phyloP scores from a whole-genome alignment of 495 filamentous ascomycete genomes.

The Bacidia gigantensis region DNA sequence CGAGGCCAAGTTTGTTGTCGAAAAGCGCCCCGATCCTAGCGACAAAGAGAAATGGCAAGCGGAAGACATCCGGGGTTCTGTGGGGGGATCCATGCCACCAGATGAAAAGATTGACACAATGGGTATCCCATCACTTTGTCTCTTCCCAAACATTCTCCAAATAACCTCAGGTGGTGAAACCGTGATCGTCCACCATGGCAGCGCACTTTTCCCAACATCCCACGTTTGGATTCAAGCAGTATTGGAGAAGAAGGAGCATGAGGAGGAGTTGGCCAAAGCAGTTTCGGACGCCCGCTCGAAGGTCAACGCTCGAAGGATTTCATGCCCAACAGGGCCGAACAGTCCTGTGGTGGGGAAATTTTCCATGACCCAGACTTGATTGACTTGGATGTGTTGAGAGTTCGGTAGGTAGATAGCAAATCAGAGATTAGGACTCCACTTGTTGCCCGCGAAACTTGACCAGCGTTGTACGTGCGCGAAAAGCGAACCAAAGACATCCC shows the following conservation, averaged over 20 bases:
- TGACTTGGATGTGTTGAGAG: slow-evolving; percentile 1
- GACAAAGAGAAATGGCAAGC: slow-evolving; percentile 7
- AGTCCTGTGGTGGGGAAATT: slow-evolving; percentile 6
- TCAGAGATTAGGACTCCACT: background rate
- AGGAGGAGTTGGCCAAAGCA: slow-evolving; percentile 10
- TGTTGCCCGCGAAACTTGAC: slow-evolving; percentile 1
- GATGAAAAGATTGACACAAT: slow-evolving; percentile 8
- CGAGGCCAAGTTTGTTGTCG: slow-evolving; percentile 7
- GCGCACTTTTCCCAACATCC: slow-evolving; percentile 11
- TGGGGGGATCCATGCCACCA: background rate
- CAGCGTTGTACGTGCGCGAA: slow-evolving; percentile 2
- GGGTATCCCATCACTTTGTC: slow-evolving; percentile 5
- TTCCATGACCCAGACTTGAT: slow-evolving; percentile 6
- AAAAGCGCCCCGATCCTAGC: slow-evolving; percentile 6
- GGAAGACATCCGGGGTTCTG: background rate
- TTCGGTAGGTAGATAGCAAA: background rate
- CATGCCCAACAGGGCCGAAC: slow-evolving; percentile 5
- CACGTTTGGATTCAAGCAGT: slow-evolving; percentile 10
- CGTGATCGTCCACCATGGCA: slow-evolving; percentile 7
- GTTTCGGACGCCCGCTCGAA: slow-evolving; percentile 4
- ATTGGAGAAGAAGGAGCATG: slow-evolving; percentile 9
- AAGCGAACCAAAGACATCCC: slow-evolving; percentile 1
- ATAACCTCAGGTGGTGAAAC: background rate
- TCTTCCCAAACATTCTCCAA: slow-evolving; percentile 5
- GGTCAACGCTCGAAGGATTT: slow-evolving; percentile 7